phyloP scores from a whole-genome alignment of 805 yeast genomes.

The Saturnispora halmiae region DNA sequence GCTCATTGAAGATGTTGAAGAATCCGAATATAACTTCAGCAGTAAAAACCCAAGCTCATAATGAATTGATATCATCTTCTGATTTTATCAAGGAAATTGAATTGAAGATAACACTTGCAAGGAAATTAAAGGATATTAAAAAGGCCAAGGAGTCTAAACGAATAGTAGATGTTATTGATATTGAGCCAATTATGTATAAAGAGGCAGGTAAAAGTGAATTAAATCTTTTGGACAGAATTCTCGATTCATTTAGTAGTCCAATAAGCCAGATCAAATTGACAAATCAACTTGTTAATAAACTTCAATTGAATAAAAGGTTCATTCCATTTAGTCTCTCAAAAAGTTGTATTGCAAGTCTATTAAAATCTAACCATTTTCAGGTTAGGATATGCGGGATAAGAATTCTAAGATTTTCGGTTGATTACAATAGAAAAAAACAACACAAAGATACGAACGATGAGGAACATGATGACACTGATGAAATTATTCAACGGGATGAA shows the following conservation, averaged over 20 bases:
- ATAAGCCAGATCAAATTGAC: constrained; percentile 8
- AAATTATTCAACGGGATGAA: not conserved
- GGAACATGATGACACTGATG: not conserved
- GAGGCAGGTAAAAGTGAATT: no score
- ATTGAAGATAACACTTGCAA: not conserved
- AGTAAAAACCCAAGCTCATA: constrained; percentile 7
- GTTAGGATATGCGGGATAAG: constrained; percentile 10
- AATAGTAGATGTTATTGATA: not conserved
- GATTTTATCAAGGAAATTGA: constrained; percentile 5
- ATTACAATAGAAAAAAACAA: not conserved
- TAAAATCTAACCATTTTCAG: constrained; percentile 5
- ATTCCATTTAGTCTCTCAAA: not conserved
- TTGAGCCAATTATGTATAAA: not conserved
- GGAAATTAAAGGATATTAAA: not conserved
- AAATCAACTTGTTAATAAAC: constrained; percentile 6
- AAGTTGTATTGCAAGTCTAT: not conserved
- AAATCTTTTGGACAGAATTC: no score
- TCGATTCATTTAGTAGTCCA: not conserved
- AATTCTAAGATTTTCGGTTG: constrained; percentile 9
- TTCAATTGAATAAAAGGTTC: not conserved
- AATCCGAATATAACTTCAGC: not conserved
- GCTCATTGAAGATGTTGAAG: constrained; percentile 8
- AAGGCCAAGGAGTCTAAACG: not conserved
- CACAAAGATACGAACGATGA: not conserved
- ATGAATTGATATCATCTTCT: constrained; percentile 8